Conservation (phyloP, 1,284 basidiomycete species). For the Pseudozyma sp. region DNA sequence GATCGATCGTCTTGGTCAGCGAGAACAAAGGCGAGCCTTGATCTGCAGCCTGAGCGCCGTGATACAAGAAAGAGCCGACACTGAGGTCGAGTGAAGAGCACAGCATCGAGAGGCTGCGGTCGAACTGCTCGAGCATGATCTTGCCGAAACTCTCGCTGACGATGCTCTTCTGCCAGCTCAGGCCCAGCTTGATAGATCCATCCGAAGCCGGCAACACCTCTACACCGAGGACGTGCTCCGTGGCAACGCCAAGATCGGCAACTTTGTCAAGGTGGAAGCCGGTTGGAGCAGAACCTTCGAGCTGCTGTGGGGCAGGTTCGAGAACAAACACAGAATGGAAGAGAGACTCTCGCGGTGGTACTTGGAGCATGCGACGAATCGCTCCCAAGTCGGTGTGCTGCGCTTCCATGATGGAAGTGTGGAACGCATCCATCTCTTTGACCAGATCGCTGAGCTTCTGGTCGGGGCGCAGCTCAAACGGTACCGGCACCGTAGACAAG, state of each 20-base stretch:
- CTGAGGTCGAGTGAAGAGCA: constrained; percentile 20
- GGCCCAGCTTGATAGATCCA: constrained; percentile 41
- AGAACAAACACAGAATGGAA: constrained; percentile 68
- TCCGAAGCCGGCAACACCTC: constrained; percentile 51
- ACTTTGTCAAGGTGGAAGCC: constrained; percentile 29
- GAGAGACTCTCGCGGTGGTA: constrained; percentile 53
- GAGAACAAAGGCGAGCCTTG: constrained; percentile 13
- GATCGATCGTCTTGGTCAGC: background rate
- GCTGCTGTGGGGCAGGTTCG: constrained; percentile 38
- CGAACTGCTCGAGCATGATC: constrained; percentile 52
- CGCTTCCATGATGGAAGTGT: constrained; percentile 41
- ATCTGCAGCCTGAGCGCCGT: background rate
- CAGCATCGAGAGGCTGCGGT: constrained; percentile 39
- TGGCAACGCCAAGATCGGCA: constrained; percentile 55
- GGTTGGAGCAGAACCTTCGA: background rate
- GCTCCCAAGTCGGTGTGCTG: constrained; percentile 52
- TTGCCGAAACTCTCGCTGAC: constrained; percentile 43
- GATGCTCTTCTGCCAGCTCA: constrained; percentile 45
- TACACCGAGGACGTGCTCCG: constrained; percentile 63
- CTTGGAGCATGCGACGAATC: constrained; percentile 59
- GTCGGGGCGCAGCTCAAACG: constrained; percentile 31
- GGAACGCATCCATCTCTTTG: constrained; percentile 46
- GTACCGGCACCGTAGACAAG: constrained; percentile 64
- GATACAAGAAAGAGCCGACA: constrained; percentile 12
- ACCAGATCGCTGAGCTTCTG: constrained; percentile 41